Conservation (phyloP, 257 asterid genomes). For the Plectranthus barbatus region DNA sequence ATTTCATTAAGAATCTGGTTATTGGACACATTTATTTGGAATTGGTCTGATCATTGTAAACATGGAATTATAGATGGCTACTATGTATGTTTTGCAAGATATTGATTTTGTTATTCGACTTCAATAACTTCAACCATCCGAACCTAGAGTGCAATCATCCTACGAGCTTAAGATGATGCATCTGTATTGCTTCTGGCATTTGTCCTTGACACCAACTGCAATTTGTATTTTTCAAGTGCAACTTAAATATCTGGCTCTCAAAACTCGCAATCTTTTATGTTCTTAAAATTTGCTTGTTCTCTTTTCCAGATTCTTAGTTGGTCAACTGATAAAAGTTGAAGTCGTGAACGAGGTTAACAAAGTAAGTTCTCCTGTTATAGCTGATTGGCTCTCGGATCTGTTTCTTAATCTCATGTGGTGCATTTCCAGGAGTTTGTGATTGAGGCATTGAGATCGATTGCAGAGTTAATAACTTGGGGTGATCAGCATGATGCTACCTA, state of each 20-base stretch:
- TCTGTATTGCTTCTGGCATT: neutral
- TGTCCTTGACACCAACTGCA: slow-evolving; percentile 5
- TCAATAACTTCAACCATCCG: neutral
- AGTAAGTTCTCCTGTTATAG: slow-evolving; percentile 40
- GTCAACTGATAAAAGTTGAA: slow-evolving; percentile 72
- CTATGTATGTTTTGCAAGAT: neutral
- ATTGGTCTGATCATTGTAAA: slow-evolving; percentile 6
- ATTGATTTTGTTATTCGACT: neutral
- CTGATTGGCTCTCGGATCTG: neutral
- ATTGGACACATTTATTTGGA: neutral
- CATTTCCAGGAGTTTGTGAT: slow-evolving; percentile 72
- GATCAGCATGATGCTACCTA: slow-evolving; percentile 94
- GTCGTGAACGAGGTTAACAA: slow-evolving; percentile 83
- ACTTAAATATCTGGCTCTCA: neutral
- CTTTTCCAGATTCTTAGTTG: slow-evolving; percentile 58
- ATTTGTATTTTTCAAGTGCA: slow-evolving; percentile 4
- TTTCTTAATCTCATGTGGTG: slow-evolving; percentile 12
- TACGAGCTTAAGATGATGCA: neutral
- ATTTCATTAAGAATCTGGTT: neutral
- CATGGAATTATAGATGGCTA: neutral
- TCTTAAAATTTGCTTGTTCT: neutral
- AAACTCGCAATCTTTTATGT: neutral
- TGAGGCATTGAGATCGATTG: slow-evolving; percentile 91
- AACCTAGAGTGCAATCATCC: neutral
- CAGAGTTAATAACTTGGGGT: slow-evolving; percentile 91